These are phyloP conservation scores for Colletotrichum lentis DNA, from an alignment of 2,329 filamentous ascomycete species.

Conservation along the genomic window DNA sequence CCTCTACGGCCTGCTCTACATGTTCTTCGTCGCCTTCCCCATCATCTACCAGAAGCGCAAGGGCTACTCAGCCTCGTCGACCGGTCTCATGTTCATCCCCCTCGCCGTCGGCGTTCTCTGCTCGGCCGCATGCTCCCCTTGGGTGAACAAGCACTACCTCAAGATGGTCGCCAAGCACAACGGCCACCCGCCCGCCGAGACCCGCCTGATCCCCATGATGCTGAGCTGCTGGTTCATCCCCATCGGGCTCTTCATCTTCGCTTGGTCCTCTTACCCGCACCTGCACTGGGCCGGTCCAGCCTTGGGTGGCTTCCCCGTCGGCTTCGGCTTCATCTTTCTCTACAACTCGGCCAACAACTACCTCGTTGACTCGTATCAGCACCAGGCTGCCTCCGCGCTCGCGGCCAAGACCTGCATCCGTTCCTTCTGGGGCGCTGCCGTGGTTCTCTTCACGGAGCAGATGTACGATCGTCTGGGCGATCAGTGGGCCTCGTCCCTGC, in stretches of 20 bases:
- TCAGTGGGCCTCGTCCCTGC: slow-evolving; percentile 77
- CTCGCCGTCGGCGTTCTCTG: slow-evolving; percentile 77
- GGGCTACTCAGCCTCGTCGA: slow-evolving; percentile 75
- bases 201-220: slow-evolving; percentile 85
- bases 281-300: slow-evolving; percentile 76
- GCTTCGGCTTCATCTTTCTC: slow-evolving; percentile 84
- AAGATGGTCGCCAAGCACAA: slow-evolving; percentile 67
- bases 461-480: slow-evolving; percentile 79
- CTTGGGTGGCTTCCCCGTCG: slow-evolving; percentile 75
- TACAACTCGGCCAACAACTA: slow-evolving; percentile 84
- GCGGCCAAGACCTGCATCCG: slow-evolving; percentile 84
- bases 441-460: slow-evolving; percentile 81
- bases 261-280: slow-evolving; percentile 68
- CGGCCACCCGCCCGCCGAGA: slow-evolving; percentile 79
- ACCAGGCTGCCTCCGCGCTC: slow-evolving; percentile 81
- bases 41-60: slow-evolving; percentile 82
- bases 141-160: slow-evolving; percentile 85
- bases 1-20: slow-evolving; percentile 76
- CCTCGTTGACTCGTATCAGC: slow-evolving; percentile 69
- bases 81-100: slow-evolving; percentile 88
- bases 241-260: slow-evolving; percentile 66
- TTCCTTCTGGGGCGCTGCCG: slow-evolving; percentile 80
- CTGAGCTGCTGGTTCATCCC: slow-evolving; percentile 75
- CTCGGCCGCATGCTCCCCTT: slow-evolving; percentile 72
- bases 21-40: slow-evolving; percentile 77